A percentile compares a stretch with the other conserved stretches of the same genome.
Conservation (phyloP, 2,329 filamentous ascomycete species). For the Fusarium pseudocircinatum region DNA sequence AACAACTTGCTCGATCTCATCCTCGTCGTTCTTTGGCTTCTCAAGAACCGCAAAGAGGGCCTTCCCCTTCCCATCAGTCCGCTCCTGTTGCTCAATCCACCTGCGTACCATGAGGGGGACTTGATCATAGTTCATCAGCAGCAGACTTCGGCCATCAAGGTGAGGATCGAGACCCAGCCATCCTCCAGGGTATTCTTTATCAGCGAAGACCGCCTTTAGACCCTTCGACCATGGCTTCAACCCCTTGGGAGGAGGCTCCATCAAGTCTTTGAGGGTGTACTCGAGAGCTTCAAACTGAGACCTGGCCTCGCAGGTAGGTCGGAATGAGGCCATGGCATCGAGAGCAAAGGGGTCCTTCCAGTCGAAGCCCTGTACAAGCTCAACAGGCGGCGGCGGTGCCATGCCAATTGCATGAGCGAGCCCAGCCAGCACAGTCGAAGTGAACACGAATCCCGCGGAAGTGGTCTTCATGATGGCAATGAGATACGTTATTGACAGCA, state of each 20-base stretch:
- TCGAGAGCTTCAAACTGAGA: constrained; percentile 52
- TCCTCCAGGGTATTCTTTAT: constrained; percentile 59
- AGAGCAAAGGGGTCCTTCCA: constrained; percentile 54
- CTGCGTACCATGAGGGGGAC: constrained; percentile 55
- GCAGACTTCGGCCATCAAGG: constrained; percentile 57
- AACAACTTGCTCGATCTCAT: constrained; percentile 52
- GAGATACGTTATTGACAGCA: background rate
- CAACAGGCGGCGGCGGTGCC: constrained; percentile 44
- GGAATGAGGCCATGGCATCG: constrained; percentile 44
- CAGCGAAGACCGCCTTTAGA: constrained; percentile 53
- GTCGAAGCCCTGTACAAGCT: constrained; percentile 51
- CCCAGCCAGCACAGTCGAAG: constrained; percentile 13
- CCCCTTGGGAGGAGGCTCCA: constrained; percentile 49
- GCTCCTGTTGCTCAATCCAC: constrained; percentile 59
- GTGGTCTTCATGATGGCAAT: constrained; percentile 38
- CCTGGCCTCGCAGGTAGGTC: constrained; percentile 48
- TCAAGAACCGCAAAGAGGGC: constrained; percentile 55
- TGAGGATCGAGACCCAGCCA: constrained; percentile 65
- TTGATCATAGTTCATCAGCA: constrained; percentile 57
- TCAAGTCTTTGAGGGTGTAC: constrained; percentile 57
- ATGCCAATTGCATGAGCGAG: constrained; percentile 43
- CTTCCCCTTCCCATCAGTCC: constrained; percentile 46
- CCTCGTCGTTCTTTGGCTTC: constrained; percentile 50
- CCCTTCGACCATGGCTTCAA: constrained; percentile 52
- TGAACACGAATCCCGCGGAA: constrained; percentile 2